Conservation (phyloP, 306 rosid genomes). For the Glycyrrhiza uralensis region DNA sequence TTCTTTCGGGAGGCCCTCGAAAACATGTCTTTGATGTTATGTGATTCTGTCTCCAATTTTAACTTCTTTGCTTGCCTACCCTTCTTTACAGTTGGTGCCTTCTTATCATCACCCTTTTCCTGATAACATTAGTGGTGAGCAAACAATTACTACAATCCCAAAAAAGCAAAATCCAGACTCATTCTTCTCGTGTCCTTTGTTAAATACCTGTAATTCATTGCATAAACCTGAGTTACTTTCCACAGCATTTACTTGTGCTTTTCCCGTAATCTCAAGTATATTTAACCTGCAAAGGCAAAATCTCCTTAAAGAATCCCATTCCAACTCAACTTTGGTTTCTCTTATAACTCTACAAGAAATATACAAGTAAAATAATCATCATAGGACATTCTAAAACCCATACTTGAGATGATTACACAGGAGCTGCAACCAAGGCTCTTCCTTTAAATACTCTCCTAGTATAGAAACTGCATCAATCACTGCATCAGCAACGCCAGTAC, state of each 20-base stretch:
- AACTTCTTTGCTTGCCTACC: conserved; percentile 70
- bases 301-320: conserved; percentile 4
- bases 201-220: conserved; percentile 47
- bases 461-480: conserved; percentile 84
- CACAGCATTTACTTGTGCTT: conserved; percentile 38
- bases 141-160: conserved; percentile 21
- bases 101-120: conserved; percentile 49
- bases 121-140: conserved; percentile 19
- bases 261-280: conserved; percentile 55
- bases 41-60: conserved; percentile 73
- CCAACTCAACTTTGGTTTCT: conserved; percentile 6
- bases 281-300: conserved; percentile 59
- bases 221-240: conserved; percentile 36
- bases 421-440: conserved; percentile 80
- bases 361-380: conserved; percentile 6
- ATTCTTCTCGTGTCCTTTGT: background rate
- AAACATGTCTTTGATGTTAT: conserved; percentile 79
- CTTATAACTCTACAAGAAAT: background rate
- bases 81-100: conserved; percentile 40
- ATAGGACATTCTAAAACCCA: conserved; percentile 17
- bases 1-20: conserved; percentile 64
- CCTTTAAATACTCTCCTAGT: conserved; percentile 80
- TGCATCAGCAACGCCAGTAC: conserved; percentile 47
- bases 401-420: conserved; percentile 76
- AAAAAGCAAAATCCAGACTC: background rate